Percentiles rank a stretch among this genome's conserved stretches.
Evolutionary conservation across 2,329 filamentous ascomycete genomes (phyloP).

Genomic region (Apiospora sp.): DNA sequence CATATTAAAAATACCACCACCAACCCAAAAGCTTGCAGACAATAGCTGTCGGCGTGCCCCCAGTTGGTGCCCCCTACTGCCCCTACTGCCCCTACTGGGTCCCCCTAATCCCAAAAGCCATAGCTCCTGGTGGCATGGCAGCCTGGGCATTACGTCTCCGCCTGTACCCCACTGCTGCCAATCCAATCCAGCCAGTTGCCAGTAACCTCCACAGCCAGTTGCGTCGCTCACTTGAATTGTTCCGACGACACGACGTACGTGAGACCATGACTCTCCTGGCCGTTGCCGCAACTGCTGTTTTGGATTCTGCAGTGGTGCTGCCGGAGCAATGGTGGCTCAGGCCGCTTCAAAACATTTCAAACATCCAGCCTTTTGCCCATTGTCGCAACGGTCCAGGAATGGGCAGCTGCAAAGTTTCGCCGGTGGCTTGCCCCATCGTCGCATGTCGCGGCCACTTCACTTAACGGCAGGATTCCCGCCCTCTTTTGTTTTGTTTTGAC

Average conservation of each 20-base stretch:
- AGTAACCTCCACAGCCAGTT: background rate
- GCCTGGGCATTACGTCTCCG: slow-evolving; percentile 11
- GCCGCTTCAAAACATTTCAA: background rate
- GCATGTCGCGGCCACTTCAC: background rate
- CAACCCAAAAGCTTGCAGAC: slow-evolving; percentile 3
- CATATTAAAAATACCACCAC: slow-evolving; percentile 22
- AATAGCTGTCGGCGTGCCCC: background rate
- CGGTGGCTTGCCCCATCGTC: background rate
- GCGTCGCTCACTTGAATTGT: background rate
- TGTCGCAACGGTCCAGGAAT: background rate
- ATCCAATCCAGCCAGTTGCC: too few relatives aligned
- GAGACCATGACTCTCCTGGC: background rate
- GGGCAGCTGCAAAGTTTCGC: background rate
- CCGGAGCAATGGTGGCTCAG: background rate
- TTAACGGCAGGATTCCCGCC: background rate
- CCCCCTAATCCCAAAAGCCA: background rate
- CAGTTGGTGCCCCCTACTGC: too few relatives aligned
- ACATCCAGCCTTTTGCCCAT: too few relatives aligned
- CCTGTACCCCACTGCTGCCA: background rate
- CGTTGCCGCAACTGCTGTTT: slow-evolving; percentile 2
- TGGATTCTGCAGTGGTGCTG: background rate
- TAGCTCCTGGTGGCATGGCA: background rate
- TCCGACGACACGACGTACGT: background rate
- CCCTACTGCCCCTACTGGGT: too few relatives aligned
- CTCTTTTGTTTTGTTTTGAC: background rate